These are phyloP conservation scores for Fusarium proliferatum DNA, from an alignment of 2,329 filamentous ascomycete species.

Conservation along the genomic window DNA sequence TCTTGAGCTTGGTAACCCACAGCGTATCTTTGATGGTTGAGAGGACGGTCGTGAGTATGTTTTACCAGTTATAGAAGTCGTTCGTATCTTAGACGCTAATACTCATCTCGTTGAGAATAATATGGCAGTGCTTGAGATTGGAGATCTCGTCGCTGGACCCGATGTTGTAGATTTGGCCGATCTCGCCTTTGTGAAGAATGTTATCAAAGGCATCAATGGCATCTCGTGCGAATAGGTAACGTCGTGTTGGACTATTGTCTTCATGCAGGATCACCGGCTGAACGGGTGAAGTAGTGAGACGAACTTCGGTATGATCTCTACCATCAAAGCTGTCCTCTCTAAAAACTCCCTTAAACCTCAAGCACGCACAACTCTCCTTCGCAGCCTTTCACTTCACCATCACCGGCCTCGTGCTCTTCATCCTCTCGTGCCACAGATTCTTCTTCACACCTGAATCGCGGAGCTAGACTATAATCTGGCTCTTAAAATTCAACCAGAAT, in stretches of 20 bases:
- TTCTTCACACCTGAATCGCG: background rate
- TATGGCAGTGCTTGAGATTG: constrained; percentile 72
- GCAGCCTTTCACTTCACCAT: background rate
- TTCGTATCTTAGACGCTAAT: background rate
- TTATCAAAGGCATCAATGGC: constrained; percentile 86
- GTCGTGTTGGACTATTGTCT: constrained; percentile 78
- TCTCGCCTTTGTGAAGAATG: constrained; percentile 79
- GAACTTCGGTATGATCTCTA: constrained; percentile 90
- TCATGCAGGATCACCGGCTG: constrained; percentile 79
- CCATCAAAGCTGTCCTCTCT: background rate
- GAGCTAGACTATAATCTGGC: too few relatives aligned
- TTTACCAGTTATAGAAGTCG: background rate
- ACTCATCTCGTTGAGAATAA: background rate
- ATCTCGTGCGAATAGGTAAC: constrained; percentile 83
- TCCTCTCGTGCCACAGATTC: background rate
- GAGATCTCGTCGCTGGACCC: constrained; percentile 82
- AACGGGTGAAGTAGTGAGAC: constrained; percentile 75
- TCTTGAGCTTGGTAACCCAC: background rate
- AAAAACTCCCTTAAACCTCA: background rate
- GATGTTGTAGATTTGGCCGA: constrained; percentile 85
- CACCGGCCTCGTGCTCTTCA: background rate
- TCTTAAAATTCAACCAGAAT: too few relatives aligned
- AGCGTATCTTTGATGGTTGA: background rate
- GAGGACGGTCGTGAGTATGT: background rate
- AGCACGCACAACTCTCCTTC: background rate